Base-by-base conservation (phyloP, 805 yeast species). In the Teunomyces barrocoloradensis region DNA sequence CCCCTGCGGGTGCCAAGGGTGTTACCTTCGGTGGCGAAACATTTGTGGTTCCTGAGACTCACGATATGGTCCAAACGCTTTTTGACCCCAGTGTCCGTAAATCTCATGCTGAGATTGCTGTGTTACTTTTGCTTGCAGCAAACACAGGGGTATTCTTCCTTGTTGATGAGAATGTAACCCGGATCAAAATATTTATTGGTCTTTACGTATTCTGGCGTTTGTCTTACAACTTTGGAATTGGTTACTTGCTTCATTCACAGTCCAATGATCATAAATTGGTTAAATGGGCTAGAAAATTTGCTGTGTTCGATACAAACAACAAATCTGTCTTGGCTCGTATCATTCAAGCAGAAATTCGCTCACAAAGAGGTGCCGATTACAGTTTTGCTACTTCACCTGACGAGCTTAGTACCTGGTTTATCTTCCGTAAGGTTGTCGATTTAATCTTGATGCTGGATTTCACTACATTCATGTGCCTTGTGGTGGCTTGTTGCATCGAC, bases 361-460 rank as follows among this genome's bases (percentile, higher is more conserved):
- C 71, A 20, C 78, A 73, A 51, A 68, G 73, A 69, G 75, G 77
- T 13, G 29, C 52, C 4, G 43, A 57, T 7, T 73, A 71, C 55
- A 48, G 56, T 29, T 57, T 69, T 28, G 23, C 50, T 17, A 46
- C 53, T 20, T 64, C 64, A 33, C 96, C 96, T 1, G 70, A 79
- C 44, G 96, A 87, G 61, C 84, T 84, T 69, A 88, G 87, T 64
- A 81, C 91, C 27, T 88, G 96, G 96, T 72, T 89, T 32, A 60
- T 88, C 11, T 88, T 85, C 66, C 74, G 96, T 45, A 87, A 84
- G 60, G 74, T 84, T 45, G 96, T 89, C 12, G 95, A 88, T 64
- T 75, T 88, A 63, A 82, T 88, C 45, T 74, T 88, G 58, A 87
- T 88, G 95, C 87, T 83, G 64, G 96, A 88, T 66, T 88, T 88